Evolutionary conservation across 495 filamentous ascomycete species (phyloP), one percentile per base, ranked within the genome.

Genomic region (Trichoderma asperelloides): DNA sequence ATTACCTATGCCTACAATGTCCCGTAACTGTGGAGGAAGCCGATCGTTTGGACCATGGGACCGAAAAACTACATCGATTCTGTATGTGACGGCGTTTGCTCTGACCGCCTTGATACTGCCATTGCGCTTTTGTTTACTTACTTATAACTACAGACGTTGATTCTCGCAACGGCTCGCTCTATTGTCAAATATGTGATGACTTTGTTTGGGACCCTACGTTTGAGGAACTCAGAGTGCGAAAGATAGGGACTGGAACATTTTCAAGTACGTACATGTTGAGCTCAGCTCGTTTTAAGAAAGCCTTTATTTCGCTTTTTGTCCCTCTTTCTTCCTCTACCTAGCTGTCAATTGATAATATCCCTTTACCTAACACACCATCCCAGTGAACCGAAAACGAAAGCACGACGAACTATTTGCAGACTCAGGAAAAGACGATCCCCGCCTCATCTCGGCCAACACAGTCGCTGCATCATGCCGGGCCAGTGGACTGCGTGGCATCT

Each of bases 161-260:
- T 70, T 94, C 92, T 3, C 81, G 88, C 66, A 87, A 80, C 69
- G 91, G 91, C 7, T 82, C 85, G 62, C 72, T 97, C 3, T 96
- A 88, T 72, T 97, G 93, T 77, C 90, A 94, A 70, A 81, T 86
- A 68, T 97, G 93, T 71, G 82, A 85, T 47, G 93, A 96, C 73
- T 89, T 95, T 69, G 87, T 97, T 55, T 96, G 91, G 79, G 93
- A 97, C 71, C 89, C 91, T 60, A 88, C 87, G 9, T 79, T 96
- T 30, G 93, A 97, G 71, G 84, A 89, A 39, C 80, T 91, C 49
- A 75, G 88, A 71, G 70, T 89, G 40, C 79, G 79, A 63, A 87
- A 86, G 74, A 78, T 82, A 68, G 83, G 81, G 28, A 82, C 79
- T 11, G 82, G 82, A 11, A 81, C 79, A 60, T 84, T 84, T 67